Evolutionary conservation across 495 filamentous ascomycete genomes (phyloP), one percentile per base, ranked within the genome.

Genomic region (Penicillium flavigenum): DNA sequence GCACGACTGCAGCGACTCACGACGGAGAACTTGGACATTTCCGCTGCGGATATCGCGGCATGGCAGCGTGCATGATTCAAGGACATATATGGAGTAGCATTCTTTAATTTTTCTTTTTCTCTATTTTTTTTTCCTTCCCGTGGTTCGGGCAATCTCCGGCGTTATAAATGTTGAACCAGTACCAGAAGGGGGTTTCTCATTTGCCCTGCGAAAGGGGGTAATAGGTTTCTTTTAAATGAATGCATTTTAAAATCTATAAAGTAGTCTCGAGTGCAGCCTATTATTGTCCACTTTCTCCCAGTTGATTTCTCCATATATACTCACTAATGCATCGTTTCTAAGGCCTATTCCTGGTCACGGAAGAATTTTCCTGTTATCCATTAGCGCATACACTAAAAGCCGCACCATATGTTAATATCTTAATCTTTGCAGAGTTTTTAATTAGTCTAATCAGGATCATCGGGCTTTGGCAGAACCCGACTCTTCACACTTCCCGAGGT

Each of bases 21-120:
- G 14, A 54, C 66, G 24, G 72, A 77, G 49, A 74, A 74, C 27
- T 57, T 75, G 24, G 74, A 71, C 56, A 74, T 77, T 41, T 66
- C 74, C 2, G 46, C 60, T 2, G 63, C 62, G 4, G 71, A 77
- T 22, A 75, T 77, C 50, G 63, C 64, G 1, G 57, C 54, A 14
- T 75, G 74, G 72, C 71, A 75, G 54, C 45, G 54, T 20, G 63
- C 66, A n/a, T 76, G 61, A 66, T 58, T 19, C 19, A 27, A 11
- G 6, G 43, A 17, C 12, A 17, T 26, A 26, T 26, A 26, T 26
- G 5, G 24, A 26, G 24, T 26, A 42, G 41, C 11, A 14, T 54
- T 31, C 45, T 19, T 51, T 46, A 51, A 45, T 42, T 57, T 54
- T 55, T 14, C 32, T 58, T 26, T 5, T 24, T 24, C 5, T 24